Conservation (phyloP, 176 grass and related monocot species). For the Canna indica region DNA sequence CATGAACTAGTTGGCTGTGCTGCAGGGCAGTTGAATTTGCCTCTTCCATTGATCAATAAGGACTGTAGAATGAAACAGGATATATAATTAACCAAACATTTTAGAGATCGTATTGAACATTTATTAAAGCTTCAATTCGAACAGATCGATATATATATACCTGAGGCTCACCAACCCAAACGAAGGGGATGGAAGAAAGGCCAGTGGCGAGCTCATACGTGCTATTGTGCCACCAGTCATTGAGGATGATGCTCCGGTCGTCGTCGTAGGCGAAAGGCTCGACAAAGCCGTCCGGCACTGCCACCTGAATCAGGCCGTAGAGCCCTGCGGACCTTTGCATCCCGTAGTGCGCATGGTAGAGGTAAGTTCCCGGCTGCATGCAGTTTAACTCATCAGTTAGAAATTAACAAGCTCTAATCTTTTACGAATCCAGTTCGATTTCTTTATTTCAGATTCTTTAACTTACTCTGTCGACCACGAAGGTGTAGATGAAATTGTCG, state of each 20-base stretch:
- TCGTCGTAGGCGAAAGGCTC: conserved; percentile 58
- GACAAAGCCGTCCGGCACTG: conserved; percentile 5
- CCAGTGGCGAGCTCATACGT: conserved; percentile 61
- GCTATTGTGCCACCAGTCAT: conserved; percentile 82
- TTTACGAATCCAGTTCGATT: no score
- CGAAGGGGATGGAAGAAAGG: conserved; percentile 32
- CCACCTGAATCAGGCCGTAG: conserved; percentile 53
- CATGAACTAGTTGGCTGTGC: neutral
- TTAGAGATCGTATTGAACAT: no score
- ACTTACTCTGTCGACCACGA: conserved; percentile 54
- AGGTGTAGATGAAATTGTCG: conserved; percentile 50
- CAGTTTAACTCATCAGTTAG: no score
- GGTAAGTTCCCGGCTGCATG: conserved; percentile 38
- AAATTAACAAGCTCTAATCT: neutral
- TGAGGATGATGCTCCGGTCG: conserved; percentile 51
- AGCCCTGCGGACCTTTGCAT: conserved; percentile 76
- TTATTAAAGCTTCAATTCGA: no score
- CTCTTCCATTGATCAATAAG: conserved; percentile 59
- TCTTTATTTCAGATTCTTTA: neutral
- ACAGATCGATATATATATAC: no score
- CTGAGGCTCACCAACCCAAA: conserved; percentile 58
- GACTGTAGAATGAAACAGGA: conserved; percentile 19
- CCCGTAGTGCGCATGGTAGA: conserved; percentile 73
- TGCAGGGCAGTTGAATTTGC: conserved; percentile 51
- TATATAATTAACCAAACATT: no score